Base-by-base conservation (phyloP, 768 basidiomycete species). In the Filobasidium wieringae region DNA sequence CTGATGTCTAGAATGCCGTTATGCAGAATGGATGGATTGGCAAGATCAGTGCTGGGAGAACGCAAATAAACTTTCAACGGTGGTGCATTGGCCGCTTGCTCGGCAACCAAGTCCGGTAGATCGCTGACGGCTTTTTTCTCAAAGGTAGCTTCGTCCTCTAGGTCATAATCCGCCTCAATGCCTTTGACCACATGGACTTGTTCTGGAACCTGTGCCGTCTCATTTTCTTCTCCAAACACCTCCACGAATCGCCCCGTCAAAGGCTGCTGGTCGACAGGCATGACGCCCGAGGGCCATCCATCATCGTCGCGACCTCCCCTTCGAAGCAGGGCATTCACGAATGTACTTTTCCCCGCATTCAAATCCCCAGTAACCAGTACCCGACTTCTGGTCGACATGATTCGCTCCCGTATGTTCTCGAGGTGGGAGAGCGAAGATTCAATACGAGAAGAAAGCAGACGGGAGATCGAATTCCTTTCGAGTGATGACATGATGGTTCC, bases 261-360 rank as follows among this genome's bases (percentile, higher is more conserved):
- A 2, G 95, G 95, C 71, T 97, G 95, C 71, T 99, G 91, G 74
- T 99, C 95, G 59, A 92, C 84, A 7, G 95, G 91, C 86, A 99
- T 88, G 41, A 95, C 83, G 22, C 57, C 57, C 31, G 39, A 29
- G 6, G 51, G 51, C 57, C 57, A 58, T 12, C 57, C 57, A 24
- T 52, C 51, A 27, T 61, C 60, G n/a, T 57, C 60, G 15, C 43
- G 51, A 34, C 70, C 71, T 68, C 88, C 82, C 6, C 90, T 80
- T 45, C 90, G 80, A 4, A 99, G 82, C 32, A 99, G 78, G 4
- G 93, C 88, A 69, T 99, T 99, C 71, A 99, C 89, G 70, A 99
- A 88, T 0, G 95, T 97, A 19, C 91, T 95, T 76, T 99, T 99
- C 67, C 95, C 95, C 33, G 95, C 87, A 72, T 99, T 99, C 59